Evolutionary conservation across 345 rosid genomes (phyloP).

Genomic region (Physaria fendleri): DNA sequence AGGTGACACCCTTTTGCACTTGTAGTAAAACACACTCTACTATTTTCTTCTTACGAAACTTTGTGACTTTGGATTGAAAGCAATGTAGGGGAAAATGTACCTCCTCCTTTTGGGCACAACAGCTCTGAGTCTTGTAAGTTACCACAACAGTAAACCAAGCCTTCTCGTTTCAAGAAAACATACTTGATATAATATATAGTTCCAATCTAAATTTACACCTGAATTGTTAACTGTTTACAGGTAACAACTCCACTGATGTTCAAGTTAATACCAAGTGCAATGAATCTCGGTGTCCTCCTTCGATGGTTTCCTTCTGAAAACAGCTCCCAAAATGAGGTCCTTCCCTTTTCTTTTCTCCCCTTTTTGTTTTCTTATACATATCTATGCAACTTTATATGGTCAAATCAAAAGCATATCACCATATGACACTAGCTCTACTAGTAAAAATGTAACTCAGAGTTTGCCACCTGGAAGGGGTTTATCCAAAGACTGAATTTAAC

Average conservation of each 20-base stretch:
- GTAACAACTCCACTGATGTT: slow-evolving; percentile 89
- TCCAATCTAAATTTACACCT: not conserved
- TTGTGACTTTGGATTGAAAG: not conserved
- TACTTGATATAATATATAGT: not conserved
- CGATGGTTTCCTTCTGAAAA: slow-evolving; percentile 82
- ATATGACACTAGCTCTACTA: too few relatives aligned
- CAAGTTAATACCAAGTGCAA: slow-evolving; percentile 74
- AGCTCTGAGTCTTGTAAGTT: slow-evolving; percentile 83
- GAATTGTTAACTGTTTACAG: slow-evolving; percentile 36
- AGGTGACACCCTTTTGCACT: slow-evolving; percentile 41
- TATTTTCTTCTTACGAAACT: not conserved
- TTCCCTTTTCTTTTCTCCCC: slow-evolving; percentile 20
- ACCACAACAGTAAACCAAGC: not conserved
- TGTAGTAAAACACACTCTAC: not conserved
- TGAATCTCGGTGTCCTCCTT: slow-evolving; percentile 79
- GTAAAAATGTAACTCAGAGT: too few relatives aligned
- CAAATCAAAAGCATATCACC: too few relatives aligned
- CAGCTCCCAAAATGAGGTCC: slow-evolving; percentile 56
- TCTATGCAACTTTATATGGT: too few relatives aligned
- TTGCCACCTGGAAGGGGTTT: too few relatives aligned
- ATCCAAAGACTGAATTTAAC: too few relatives aligned
- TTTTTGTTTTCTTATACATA: too few relatives aligned
- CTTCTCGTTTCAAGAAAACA: not conserved
- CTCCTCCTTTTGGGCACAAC: slow-evolving; percentile 98
- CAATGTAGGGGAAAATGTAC: slow-evolving; percentile 91